These are phyloP conservation scores for Filosporella fistucella DNA, from an alignment of 495 filamentous ascomycete species.

Conservation along the genomic window DNA sequence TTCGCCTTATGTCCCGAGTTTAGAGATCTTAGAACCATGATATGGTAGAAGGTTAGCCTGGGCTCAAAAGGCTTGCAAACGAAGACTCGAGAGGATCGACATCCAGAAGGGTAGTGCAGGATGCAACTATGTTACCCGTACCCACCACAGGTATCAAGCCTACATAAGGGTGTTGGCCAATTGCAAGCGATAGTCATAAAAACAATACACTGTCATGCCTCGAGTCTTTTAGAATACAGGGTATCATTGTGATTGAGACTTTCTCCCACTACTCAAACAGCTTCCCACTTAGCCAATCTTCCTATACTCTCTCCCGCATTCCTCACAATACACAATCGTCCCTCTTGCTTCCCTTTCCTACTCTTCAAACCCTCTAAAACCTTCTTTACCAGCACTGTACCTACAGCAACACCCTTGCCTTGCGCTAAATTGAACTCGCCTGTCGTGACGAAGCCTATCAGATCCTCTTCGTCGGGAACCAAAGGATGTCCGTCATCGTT, in stretches of 20 bases:
- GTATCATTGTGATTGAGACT: not conserved
- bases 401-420: slow-evolving; percentile 73
- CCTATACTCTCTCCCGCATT: slow-evolving; percentile 72
- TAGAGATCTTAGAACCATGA: no score
- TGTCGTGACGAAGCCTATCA: slow-evolving; percentile 89
- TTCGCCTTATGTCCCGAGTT: no score
- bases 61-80: no score
- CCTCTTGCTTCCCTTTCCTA: slow-evolving; percentile 28
- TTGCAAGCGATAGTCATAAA: no score
- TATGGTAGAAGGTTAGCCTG: no score
- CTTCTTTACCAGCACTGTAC: slow-evolving; percentile 59
- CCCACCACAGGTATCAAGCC: no score
- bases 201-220: no score
- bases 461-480: slow-evolving; percentile 67
- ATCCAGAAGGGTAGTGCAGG: no score
- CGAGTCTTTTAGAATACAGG: no score
- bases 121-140: no score
- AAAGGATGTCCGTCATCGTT: slow-evolving; percentile 50
- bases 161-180: no score
- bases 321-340: slow-evolving; percentile 70
- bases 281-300: slow-evolving; percentile 76
- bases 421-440: slow-evolving; percentile 79
- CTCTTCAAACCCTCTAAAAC: slow-evolving; percentile 35
- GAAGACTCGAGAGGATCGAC: no score
- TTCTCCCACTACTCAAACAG: slow-evolving; percentile 37